phyloP scores from a whole-genome alignment of 176 grass and related monocot species.

The Hordeum marinum region DNA sequence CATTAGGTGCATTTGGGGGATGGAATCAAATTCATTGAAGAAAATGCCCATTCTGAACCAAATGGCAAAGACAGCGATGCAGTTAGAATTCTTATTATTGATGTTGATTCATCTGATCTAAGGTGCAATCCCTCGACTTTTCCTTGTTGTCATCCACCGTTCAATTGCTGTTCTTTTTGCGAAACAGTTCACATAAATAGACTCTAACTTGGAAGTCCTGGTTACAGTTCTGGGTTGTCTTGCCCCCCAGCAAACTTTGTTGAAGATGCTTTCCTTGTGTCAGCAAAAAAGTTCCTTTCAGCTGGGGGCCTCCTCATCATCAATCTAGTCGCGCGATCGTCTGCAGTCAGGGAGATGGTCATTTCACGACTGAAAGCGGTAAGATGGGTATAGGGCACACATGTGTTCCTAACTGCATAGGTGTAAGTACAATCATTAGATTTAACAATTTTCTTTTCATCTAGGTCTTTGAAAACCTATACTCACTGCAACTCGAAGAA shows the following conservation, averaged over 20 bases:
- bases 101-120: conserved; percentile 95
- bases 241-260: conserved; percentile 78
- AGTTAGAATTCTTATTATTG: conserved; percentile 74
- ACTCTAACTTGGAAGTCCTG: conserved; percentile 1
- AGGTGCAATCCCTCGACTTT: conserved; percentile 43
- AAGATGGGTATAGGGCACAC: not conserved
- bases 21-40: conserved; percentile 68
- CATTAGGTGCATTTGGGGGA: conserved; percentile 77
- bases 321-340: conserved; percentile 78
- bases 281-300: conserved; percentile 54
- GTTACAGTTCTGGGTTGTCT: conserved; percentile 71
- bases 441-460: not conserved
- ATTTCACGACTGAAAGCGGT: conserved; percentile 66
- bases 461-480: conserved; percentile 68
- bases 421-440: not conserved
- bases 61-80: conserved; percentile 32
- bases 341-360: conserved; percentile 52
- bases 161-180: not conserved
- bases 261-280: conserved; percentile 75
- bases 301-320: conserved; percentile 73
- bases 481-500: conserved; percentile 83
- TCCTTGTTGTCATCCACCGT: not conserved
- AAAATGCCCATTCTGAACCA: conserved; percentile 25
- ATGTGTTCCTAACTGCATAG: not conserved
- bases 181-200: conserved; percentile 3